Percentiles rank a stretch among this genome's conserved stretches.
Conservation (phyloP, 192 early-diverging fungal species). For the Dissophora globulifera region DNA sequence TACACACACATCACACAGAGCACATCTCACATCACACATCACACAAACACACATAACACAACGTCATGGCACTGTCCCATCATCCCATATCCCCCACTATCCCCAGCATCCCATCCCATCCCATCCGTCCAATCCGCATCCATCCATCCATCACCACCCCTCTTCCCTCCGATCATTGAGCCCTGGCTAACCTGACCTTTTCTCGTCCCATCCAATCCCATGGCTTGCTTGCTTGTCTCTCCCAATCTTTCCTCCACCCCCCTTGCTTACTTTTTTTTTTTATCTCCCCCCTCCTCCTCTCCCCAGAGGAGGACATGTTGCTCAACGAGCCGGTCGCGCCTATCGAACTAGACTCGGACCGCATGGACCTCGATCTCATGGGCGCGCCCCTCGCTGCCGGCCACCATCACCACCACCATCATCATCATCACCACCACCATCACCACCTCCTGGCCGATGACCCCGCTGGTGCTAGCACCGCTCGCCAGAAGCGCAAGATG, state of each 20-base stretch:
- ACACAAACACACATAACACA: too few relatives aligned
- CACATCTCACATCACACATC: too few relatives aligned
- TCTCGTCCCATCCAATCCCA: too few relatives aligned
- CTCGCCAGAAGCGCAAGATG: constrained; percentile 40
- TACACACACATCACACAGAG: too few relatives aligned
- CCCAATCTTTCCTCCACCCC: not conserved
- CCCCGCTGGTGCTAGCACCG: constrained; percentile 1
- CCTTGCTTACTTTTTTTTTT: constrained; percentile 2
- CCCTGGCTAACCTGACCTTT: too few relatives aligned
- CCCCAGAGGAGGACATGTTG: constrained; percentile 42
- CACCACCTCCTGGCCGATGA: constrained; percentile 14
- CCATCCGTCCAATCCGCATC: too few relatives aligned
- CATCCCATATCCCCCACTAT: too few relatives aligned
- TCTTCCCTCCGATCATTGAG: too few relatives aligned
- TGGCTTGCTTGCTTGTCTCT: too few relatives aligned
- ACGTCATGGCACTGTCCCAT: too few relatives aligned
- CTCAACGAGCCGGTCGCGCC: constrained; percentile 37
- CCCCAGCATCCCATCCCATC: too few relatives aligned
- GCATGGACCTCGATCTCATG: constrained; percentile 22
- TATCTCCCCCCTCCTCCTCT: not conserved
- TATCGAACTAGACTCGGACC: constrained; percentile 12
- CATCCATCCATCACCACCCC: too few relatives aligned
- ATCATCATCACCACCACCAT: constrained; percentile 46
- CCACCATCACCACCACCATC: constrained; percentile 46
- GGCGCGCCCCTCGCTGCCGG: constrained; percentile 3